A percentile compares a stretch with the other conserved stretches of the same genome.
Evolutionary conservation across 768 basidiomycete species (phyloP).

Genomic region (Hygrocybe coccinea): DNA sequence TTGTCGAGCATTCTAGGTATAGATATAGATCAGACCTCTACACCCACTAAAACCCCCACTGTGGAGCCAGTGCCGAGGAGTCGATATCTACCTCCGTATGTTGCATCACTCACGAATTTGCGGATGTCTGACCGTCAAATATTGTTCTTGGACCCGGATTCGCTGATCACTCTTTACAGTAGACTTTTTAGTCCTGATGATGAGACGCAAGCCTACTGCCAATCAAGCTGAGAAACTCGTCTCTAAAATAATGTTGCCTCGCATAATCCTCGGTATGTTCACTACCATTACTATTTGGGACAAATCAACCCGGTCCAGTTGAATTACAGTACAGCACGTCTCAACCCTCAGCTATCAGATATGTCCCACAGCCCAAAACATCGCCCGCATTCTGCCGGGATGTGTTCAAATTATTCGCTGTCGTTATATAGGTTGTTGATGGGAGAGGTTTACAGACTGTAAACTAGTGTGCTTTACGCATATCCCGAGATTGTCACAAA

Average conservation of each 20-base stretch:
- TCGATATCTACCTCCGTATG: conserved; percentile 87
- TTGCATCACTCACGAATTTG: conserved; percentile 71
- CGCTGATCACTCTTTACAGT: conserved; percentile 7
- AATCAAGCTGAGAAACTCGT: conserved; percentile 97
- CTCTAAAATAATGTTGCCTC: conserved; percentile 90
- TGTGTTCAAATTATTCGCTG: conserved; percentile 89
- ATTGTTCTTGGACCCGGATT: conserved; percentile 1
- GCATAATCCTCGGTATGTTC: conserved; percentile 80
- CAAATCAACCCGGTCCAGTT: conserved; percentile 92
- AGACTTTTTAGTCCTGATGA: conserved; percentile 82
- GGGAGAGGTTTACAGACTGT: too few relatives aligned
- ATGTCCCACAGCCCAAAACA: conserved; percentile 79
- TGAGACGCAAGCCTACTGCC: conserved; percentile 83
- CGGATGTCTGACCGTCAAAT: conserved; percentile 76
- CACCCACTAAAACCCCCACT: conserved; percentile 27
- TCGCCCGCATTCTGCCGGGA: conserved; percentile 97
- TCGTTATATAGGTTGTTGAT: conserved; percentile 94
- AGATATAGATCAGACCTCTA: conserved; percentile 64
- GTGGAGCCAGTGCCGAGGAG: conserved; percentile 63
- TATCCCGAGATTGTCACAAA: conserved; percentile 95
- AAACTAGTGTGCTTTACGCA: conserved; percentile 81
- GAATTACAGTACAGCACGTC: conserved; percentile 87
- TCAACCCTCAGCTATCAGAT: conserved; percentile 84
- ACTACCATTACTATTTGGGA: conserved; percentile 92
- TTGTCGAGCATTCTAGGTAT: conserved; percentile 54